Conservation (phyloP, 2,329 filamentous ascomycete species). For the Orbilia javanica region DNA sequence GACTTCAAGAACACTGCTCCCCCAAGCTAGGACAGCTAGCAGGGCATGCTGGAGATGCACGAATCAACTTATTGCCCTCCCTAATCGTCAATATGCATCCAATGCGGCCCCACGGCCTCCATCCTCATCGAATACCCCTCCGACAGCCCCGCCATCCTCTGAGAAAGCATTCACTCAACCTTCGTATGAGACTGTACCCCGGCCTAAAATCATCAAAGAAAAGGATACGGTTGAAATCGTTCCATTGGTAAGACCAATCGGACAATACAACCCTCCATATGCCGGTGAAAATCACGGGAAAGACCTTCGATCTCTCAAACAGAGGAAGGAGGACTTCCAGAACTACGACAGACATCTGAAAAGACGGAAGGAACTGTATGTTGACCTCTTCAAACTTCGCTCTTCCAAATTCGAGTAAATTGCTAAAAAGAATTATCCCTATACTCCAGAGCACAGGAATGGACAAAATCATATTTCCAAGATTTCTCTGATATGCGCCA, state of each 20-base stretch:
- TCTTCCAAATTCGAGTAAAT: not conserved
- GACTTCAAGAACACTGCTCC: slow-evolving; percentile 19
- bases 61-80: not conserved
- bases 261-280: slow-evolving; percentile 78
- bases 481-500: slow-evolving; percentile 89
- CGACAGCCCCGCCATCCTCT: slow-evolving; percentile 22
- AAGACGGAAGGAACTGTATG: slow-evolving; percentile 80
- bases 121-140: slow-evolving; percentile 17
- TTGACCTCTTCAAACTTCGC: no score
- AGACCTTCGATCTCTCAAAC: slow-evolving; percentile 75
- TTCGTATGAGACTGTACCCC: slow-evolving; percentile 33
- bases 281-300: slow-evolving; percentile 85
- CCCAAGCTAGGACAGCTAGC: not conserved
- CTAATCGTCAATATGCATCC: slow-evolving; percentile 36
- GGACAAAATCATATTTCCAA: slow-evolving; percentile 91
- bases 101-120: slow-evolving; percentile 21
- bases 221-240: slow-evolving; percentile 13
- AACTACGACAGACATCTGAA: slow-evolving; percentile 86
- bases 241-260: slow-evolving; percentile 80
- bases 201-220: slow-evolving; percentile 33
- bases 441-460: slow-evolving; percentile 74
- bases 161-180: slow-evolving; percentile 5
- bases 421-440: no score
- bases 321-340: slow-evolving; percentile 83
- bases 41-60: slow-evolving; percentile 40